Conservation (phyloP, 78 protist species). For the Dictyostelium firmibasis region DNA sequence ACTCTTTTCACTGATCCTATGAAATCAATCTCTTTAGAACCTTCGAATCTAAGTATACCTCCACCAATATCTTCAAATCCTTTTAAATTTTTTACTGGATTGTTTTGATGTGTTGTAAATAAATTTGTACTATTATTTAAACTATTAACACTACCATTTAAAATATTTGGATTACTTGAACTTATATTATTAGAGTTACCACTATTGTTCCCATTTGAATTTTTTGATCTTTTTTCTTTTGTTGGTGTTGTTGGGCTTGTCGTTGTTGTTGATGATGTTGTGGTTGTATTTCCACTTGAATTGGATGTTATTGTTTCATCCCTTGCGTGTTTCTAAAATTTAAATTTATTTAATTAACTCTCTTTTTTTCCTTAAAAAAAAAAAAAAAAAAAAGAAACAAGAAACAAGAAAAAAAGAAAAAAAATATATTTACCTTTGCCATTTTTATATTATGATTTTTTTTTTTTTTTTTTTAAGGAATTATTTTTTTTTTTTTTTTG, state of each 20-base stretch:
- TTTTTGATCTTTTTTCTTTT: neutral
- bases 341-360: too few relatives aligned
- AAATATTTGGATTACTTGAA: neutral
- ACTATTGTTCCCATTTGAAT: neutral
- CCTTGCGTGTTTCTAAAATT: neutral
- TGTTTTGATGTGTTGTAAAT: neutral
- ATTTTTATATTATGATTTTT: neutral
- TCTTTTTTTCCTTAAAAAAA: too few relatives aligned
- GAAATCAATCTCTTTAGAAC: slow-evolving; percentile 17
- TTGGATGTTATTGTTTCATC: neutral
- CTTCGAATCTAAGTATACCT: slow-evolving; percentile 28
- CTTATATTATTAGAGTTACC: neutral
- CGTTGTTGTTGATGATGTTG: neutral
- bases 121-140: neutral
- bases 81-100: neutral
- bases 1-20: slow-evolving; percentile 32
- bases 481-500: neutral
- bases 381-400: neutral
- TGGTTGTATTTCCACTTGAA: neutral
- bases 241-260: neutral
- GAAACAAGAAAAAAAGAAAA: neutral
- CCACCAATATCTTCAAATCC: slow-evolving; percentile 64
- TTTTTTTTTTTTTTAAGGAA: neutral
- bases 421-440: neutral
- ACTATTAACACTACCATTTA: neutral